Percentiles rank a stretch among this genome's conserved stretches.
phyloP scores from a whole-genome alignment of 352 stramenopile species.

The Pythium sukuiense region DNA sequence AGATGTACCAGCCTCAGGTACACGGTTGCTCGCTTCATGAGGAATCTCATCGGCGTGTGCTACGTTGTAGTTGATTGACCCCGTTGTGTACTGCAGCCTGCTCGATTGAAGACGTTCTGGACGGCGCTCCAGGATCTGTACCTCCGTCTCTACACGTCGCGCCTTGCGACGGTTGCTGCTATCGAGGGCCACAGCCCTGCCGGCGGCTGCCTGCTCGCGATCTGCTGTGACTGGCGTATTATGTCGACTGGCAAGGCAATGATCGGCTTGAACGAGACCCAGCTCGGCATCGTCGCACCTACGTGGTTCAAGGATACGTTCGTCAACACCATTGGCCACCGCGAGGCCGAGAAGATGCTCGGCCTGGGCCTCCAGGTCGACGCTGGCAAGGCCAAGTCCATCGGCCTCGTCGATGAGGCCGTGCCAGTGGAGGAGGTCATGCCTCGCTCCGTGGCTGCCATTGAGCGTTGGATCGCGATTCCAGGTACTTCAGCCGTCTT shows the following conservation, averaged over 20 bases:
- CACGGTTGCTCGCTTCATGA: not conserved
- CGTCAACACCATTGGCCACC: conserved; percentile 83
- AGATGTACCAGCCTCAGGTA: conserved; percentile 90
- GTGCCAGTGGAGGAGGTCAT: conserved; percentile 77
- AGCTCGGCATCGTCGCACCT: conserved; percentile 89
- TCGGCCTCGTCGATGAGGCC: conserved; percentile 78
- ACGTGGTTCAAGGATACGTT: conserved; percentile 77
- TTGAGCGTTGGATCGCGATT: conserved; percentile 81
- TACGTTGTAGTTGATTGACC: not conserved
- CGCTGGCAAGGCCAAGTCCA: conserved; percentile 67
- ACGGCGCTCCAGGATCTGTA: conserved; percentile 91
- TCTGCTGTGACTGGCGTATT: conserved; percentile 94
- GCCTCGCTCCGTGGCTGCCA: conserved; percentile 53
- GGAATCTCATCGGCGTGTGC: too few relatives aligned
- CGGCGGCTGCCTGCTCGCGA: conserved; percentile 92
- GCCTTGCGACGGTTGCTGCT: conserved; percentile 83
- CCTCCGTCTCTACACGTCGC: conserved; percentile 91
- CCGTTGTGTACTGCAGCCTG: conserved; percentile 23
- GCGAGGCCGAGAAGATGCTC: conserved; percentile 85
- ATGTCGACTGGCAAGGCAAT: conserved; percentile 88
- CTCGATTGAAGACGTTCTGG: conserved; percentile 87
- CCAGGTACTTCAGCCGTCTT: conserved; percentile 41
- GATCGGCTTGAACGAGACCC: conserved; percentile 95
- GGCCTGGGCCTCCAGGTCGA: conserved; percentile 78
- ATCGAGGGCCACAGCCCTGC: conserved; percentile 93